These are phyloP conservation scores for baker's yeast (Saccharomyces cerevisiae) DNA, from an alignment of 805 yeast species.

Conservation along the genomic window DNA sequence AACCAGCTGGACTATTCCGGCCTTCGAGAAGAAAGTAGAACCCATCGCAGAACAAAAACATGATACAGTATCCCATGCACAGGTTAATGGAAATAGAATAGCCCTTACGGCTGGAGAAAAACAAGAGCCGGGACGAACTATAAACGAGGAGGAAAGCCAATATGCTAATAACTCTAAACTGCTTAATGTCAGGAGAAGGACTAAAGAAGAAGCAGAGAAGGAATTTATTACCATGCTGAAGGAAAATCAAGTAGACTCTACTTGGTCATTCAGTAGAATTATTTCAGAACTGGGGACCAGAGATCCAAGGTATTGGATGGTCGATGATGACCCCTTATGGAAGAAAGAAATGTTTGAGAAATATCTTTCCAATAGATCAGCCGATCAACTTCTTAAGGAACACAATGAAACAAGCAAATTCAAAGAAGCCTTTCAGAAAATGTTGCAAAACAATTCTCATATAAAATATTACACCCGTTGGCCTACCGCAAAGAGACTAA, in stretches of 20 bases:
- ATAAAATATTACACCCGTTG: constrained; percentile 55
- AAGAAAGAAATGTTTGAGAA: constrained; percentile 59
- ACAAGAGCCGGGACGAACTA: not conserved
- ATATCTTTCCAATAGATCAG: constrained; percentile 44
- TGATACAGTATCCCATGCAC: constrained; percentile 1
- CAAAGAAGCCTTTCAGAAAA: constrained; percentile 42
- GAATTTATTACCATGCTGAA: constrained; percentile 46
- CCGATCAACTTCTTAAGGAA: constrained; percentile 45
- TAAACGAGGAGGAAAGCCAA: constrained; percentile 9
- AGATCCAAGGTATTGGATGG: constrained; percentile 61
- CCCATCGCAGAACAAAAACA: not conserved
- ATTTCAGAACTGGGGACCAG: constrained; percentile 45
- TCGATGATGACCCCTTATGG: constrained; percentile 48
- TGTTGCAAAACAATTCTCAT: constrained; percentile 37
- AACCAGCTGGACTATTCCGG: constrained; percentile 79
- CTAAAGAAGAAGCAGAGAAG: constrained; percentile 34
- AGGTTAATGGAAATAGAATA: constrained; percentile 1
- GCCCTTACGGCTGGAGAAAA: not conserved
- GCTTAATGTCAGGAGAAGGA: constrained; percentile 18
- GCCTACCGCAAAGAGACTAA: constrained; percentile 45
- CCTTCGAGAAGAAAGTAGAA: constrained; percentile 5
- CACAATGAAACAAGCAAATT: constrained; percentile 47
- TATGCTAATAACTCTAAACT: constrained; percentile 24
- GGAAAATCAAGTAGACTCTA: constrained; percentile 52
- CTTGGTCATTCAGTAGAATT: constrained; percentile 67